Base-by-base conservation (phyloP, 2,329 filamentous ascomycete species). In the Septoria linicola region DNA sequence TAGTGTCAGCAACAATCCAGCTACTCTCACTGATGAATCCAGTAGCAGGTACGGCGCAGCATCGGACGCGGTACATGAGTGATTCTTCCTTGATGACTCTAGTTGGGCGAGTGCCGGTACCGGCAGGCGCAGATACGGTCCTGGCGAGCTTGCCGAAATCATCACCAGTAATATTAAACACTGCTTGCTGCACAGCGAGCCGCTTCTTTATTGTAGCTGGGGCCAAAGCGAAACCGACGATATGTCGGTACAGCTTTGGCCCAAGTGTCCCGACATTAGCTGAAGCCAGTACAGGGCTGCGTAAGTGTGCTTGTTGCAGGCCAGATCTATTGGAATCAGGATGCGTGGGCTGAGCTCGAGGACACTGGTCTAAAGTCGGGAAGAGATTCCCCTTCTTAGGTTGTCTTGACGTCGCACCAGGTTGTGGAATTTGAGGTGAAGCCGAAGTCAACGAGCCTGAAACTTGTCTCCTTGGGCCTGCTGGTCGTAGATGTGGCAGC, bases 31-130 rank as follows among this genome's bases (percentile, higher is more conserved):
- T 57, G 1, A 74, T 55, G 41, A 66, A 67, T 8, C 59, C 60
- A 13, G 61, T 50, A 0, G 67, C 50, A 4, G 64, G 55, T 51
- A 74, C 31, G 67, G 51, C 73, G 60, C 85, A 80, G 63, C 87
- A 86, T 8, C 88, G 84, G 17, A 95, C 63, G 13, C 89, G 85
- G 63, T 85, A 84, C 30, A 82, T 78, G 4, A 80, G 68, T 42
- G 80, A 82, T 3, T 80, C 80, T 52, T 81, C 72, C 14, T 67
- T 71, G 61, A 72, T 74, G 20, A 41, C 56, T 48, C 67, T 70
- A 35, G 48, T 60, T 17, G 53, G 41, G 4, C 66, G 65, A 35
- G 66, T 56, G 2, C 71, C 66, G 31, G 58, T 20, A 42, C 46
- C 8, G 14, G 68, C 55, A 32, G 71, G 65, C 11, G 55, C 60